A percentile compares a stretch with the other conserved stretches of the same genome.
Conservation (phyloP, 176 grass and related monocot species). For the Musa acuminata region DNA sequence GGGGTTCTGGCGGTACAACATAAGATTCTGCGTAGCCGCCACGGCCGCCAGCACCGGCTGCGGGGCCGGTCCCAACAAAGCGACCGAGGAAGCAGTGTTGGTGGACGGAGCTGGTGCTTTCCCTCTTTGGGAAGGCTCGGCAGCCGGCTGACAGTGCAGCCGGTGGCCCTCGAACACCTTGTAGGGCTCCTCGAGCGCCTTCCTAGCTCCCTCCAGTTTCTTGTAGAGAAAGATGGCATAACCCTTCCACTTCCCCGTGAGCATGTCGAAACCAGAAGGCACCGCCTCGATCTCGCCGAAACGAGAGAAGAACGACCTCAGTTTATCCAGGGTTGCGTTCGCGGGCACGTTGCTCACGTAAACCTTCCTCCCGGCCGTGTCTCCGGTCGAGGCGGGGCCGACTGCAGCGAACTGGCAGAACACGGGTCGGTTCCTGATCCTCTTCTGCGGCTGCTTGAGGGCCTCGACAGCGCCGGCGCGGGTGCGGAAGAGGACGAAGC, state of each 20-base stretch:
- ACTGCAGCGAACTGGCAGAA: conserved; percentile 38
- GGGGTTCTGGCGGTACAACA: conserved; percentile 29
- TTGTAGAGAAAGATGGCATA: conserved; percentile 63
- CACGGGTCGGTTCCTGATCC: conserved; percentile 24
- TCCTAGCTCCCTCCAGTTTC: conserved; percentile 28
- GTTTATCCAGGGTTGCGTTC: conserved; percentile 36
- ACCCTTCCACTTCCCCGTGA: conserved; percentile 37
- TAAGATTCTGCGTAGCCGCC: conserved; percentile 31
- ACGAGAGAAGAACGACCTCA: conserved; percentile 40
- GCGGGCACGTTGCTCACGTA: conserved; percentile 64
- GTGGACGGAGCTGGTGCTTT: conserved; percentile 5
- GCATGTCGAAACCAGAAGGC: conserved; percentile 44
- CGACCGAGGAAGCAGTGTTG: not conserved
- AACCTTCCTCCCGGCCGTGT: conserved; percentile 37
- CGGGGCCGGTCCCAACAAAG: conserved; percentile 2
- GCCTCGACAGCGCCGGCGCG: conserved; percentile 44
- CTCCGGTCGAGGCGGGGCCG: conserved; percentile 14
- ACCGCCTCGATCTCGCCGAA: conserved; percentile 60
- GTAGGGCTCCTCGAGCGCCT: conserved; percentile 51
- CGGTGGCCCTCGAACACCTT: conserved; percentile 48
- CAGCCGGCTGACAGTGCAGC: conserved; percentile 49
- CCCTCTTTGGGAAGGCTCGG: conserved; percentile 19
- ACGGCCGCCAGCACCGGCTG: conserved; percentile 9
- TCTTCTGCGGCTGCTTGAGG: conserved; percentile 26
- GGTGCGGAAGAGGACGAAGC: conserved; percentile 46